Evolutionary conservation across 176 grass and related monocot species (phyloP), one percentile per base, ranked within the genome.

Genomic region (Dactylis glomerata): DNA sequence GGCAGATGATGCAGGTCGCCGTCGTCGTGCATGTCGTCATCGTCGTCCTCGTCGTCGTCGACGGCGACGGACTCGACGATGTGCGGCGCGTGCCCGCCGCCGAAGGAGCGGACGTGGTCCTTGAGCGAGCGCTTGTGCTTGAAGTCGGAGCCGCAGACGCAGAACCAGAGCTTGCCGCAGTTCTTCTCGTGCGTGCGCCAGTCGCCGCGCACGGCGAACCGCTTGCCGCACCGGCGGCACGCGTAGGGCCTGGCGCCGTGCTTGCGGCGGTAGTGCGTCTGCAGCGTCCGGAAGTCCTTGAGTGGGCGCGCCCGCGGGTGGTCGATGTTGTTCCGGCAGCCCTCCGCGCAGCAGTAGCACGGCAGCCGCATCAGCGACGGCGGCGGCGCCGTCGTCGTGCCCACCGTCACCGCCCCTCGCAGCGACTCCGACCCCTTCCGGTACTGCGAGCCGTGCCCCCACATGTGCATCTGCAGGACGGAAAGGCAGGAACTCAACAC

Each of bases 161-260:
- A 97, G 87, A 97, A 97, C 95, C 95, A 97, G 4, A 97, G 78
- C 64, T 82, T 91, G 37, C 95, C 95, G 40, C 95, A 97, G 83
- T 97, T 97, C 88, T 97, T 97, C 88, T 97, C 86, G 77, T 97
- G 95, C 4, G 95, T 97, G 71, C 88, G 87, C 95, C 95, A 97
- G 87, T 97, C 95, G 5, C 95, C 95, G 30, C 95, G 91, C 59
- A 98, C 95, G 4, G 95, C 92, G 63, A 98, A 98, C 3, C 82
- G 31, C 79, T 98, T 98, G 5, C 91, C 87, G 77, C 95, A 98
- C 11, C 91, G 84, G 2, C 91, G 83, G 88, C 95, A 98, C 41
- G 87, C 85, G 85, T 95, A 98, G 0, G 91, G 90, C 0, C 92
- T 66, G 26, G 89, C 90, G 4, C 94, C 92, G 87, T 97, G 94